phyloP scores from a whole-genome alignment of 148 eudicot genomes.

The Rhododendron mucronatum region DNA sequence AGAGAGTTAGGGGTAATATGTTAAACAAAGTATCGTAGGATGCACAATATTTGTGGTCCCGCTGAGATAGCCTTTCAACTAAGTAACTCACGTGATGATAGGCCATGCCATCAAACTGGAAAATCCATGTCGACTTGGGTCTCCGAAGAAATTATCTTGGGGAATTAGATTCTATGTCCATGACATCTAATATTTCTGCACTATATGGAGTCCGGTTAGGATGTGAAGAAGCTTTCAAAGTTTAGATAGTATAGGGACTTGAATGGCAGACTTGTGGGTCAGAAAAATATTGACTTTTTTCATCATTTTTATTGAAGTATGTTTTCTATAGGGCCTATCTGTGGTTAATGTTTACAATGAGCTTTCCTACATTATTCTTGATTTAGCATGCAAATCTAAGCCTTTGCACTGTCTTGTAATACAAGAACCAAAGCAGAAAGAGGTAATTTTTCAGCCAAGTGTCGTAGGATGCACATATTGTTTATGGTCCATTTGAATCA shows the following conservation, averaged over 20 bases:
- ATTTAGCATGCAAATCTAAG: neutral
- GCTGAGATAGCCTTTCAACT: neutral
- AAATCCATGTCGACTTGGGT: neutral
- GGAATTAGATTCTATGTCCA: neutral
- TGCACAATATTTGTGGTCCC: neutral
- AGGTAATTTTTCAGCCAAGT: neutral
- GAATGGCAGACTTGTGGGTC: neutral
- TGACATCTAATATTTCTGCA: neutral
- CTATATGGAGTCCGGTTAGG: neutral
- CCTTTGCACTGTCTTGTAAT: neutral
- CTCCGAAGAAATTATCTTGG: neutral
- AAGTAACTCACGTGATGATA: conserved; percentile 14
- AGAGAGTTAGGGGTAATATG: neutral
- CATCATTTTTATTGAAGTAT: neutral
- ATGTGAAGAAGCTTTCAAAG: neutral
- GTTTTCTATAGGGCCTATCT: neutral
- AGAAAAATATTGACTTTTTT: neutral
- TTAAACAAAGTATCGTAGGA: neutral
- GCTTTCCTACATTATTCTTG: neutral
- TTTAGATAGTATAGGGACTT: neutral
- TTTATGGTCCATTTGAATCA: neutral
- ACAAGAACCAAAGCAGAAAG: neutral
- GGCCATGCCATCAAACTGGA: conserved; percentile 25
- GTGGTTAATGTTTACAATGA: neutral
- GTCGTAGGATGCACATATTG: neutral